Conservation (phyloP, 768 basidiomycete species). For the Paxillus ammoniavirescens region DNA sequence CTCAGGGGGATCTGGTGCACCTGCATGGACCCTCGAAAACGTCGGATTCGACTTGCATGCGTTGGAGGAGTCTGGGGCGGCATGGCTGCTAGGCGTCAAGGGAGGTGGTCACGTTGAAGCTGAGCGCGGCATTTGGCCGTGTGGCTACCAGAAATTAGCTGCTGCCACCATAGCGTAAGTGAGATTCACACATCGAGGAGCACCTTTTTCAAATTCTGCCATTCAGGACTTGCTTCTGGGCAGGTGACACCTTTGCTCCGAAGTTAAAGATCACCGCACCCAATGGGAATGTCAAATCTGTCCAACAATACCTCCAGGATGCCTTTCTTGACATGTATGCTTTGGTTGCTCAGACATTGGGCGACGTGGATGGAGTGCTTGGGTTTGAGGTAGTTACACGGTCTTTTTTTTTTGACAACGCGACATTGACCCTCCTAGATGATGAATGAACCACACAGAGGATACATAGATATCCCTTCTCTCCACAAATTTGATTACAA, state of each 20-base stretch:
- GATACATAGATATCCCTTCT: slow-evolving; percentile 82
- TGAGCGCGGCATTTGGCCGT: slow-evolving; percentile 88
- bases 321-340: slow-evolving; percentile 80
- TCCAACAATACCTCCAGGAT: slow-evolving; percentile 83
- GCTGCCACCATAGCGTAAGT: slow-evolving; percentile 89
- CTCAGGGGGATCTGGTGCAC: slow-evolving; percentile 92
- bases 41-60: slow-evolving; percentile 83
- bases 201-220: not conserved
- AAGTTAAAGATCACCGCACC: slow-evolving; percentile 55
- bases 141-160: slow-evolving; percentile 91
- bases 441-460: slow-evolving; percentile 94
- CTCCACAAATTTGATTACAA: slow-evolving; percentile 91
- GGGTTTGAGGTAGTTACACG: slow-evolving; percentile 75
- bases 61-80: slow-evolving; percentile 81
- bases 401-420: not conserved
- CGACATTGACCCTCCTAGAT: slow-evolving; percentile 45
- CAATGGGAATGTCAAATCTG: slow-evolving; percentile 51
- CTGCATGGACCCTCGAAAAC: slow-evolving; percentile 89
- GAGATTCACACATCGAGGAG: not conserved
- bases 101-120: slow-evolving; percentile 73
- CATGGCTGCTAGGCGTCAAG: slow-evolving; percentile 80
- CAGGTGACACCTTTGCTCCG: slow-evolving; percentile 82
- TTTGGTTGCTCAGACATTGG: slow-evolving; percentile 61
- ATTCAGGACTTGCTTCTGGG: slow-evolving; percentile 88
- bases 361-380: slow-evolving; percentile 73